Evolutionary conservation across 73 alveolate genomes (phyloP).

Genomic region (Stentor coeruleus): DNA sequence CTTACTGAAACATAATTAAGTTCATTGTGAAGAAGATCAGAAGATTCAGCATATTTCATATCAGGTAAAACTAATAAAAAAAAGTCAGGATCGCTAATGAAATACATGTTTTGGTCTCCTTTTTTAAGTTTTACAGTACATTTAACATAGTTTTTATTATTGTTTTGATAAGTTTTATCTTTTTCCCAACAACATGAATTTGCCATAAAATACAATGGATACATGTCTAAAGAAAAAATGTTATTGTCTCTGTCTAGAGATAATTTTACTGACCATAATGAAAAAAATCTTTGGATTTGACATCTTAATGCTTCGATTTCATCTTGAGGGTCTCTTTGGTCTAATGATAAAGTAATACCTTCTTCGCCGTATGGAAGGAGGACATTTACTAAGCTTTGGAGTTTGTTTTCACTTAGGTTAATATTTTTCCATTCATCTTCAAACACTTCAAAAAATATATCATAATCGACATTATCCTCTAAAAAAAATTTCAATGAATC

Average conservation of each 20-base stretch:
- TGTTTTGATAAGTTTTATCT: background rate
- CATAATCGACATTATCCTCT: background rate
- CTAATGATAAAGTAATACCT: background rate
- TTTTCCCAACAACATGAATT: background rate
- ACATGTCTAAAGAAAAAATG: background rate
- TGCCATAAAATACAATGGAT: background rate
- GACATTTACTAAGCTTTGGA: background rate
- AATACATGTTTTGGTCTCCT: background rate
- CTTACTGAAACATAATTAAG: no score
- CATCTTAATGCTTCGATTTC: background rate
- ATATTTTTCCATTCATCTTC: background rate
- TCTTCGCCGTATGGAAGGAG: background rate
- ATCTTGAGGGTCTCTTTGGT: background rate
- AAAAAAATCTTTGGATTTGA: background rate
- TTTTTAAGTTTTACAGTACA: background rate
- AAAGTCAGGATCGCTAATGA: background rate
- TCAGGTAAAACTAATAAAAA: background rate
- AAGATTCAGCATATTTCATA: background rate
- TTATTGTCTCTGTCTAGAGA: background rate
- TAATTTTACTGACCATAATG: background rate
- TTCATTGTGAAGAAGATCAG: no score
- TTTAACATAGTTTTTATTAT: background rate
- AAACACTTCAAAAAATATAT: background rate
- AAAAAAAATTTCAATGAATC: background rate
- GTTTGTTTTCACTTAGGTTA: background rate